phyloP scores from a whole-genome alignment of 2,329 filamentous ascomycete genomes.

The Exophiala sideris region DNA sequence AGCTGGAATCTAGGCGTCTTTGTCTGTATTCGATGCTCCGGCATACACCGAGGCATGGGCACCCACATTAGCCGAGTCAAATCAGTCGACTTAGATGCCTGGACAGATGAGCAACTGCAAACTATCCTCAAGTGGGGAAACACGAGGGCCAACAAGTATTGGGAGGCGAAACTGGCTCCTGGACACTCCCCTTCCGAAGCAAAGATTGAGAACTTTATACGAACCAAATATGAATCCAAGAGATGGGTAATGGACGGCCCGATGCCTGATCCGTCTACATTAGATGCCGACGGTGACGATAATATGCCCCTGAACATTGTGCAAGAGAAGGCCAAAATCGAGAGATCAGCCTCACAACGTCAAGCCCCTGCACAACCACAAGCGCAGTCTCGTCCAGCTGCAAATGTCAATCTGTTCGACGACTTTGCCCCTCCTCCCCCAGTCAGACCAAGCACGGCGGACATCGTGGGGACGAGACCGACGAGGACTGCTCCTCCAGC shows the following conservation, averaged over 20 bases:
- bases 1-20: slow-evolving; percentile 99
- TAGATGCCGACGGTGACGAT: slow-evolving; percentile 82
- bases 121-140: slow-evolving; percentile 96
- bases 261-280: slow-evolving; percentile 84
- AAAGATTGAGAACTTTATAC: slow-evolving; percentile 99
- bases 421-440: slow-evolving; percentile 63
- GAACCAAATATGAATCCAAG: slow-evolving; percentile 98
- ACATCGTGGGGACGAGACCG: slow-evolving; percentile 57
- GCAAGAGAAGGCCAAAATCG: slow-evolving; percentile 67
- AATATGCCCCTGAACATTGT: slow-evolving; percentile 69
- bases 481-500: slow-evolving; percentile 64
- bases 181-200: slow-evolving; percentile 92
- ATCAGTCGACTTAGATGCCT: slow-evolving; percentile 94
- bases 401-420: slow-evolving; percentile 76
- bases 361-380: slow-evolving; percentile 34
- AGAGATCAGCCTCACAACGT: slow-evolving; percentile 56
- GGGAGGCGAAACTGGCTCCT: slow-evolving; percentile 88
- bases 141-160: slow-evolving; percentile 92
- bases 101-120: slow-evolving; percentile 96
- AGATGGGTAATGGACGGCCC: slow-evolving; percentile 98
- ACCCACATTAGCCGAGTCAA: slow-evolving; percentile 98
- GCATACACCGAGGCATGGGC: slow-evolving; percentile 97
- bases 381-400: slow-evolving; percentile 41
- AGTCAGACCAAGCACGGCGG: slow-evolving; percentile 68
- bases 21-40: slow-evolving; percentile 95